Percentiles rank a stretch among this genome's conserved stretches.
Evolutionary conservation across 1,284 basidiomycete genomes (phyloP).

Genomic region (Cryptococcus sp.): DNA sequence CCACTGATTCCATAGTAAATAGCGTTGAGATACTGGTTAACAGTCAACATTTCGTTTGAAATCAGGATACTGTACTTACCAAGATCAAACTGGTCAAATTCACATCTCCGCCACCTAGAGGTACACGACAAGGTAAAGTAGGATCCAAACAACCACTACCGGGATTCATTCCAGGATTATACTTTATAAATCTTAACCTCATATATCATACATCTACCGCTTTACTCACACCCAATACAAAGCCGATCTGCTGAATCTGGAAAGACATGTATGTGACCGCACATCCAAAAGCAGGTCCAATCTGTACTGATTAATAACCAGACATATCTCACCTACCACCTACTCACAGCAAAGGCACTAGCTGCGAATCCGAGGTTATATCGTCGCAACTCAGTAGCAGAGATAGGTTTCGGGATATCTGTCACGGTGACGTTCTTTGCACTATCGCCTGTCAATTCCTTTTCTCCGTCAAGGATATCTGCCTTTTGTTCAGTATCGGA

Average conservation of each 20-base stretch:
- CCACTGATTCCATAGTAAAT: slow-evolving; percentile 6
- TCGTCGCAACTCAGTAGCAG: too few relatives aligned
- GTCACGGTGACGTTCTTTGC: too few relatives aligned
- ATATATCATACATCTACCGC: neutral
- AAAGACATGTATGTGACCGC: slow-evolving; percentile 4
- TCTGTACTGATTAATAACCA: neutral
- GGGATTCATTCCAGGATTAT: slow-evolving; percentile 3
- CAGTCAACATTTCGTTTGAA: neutral
- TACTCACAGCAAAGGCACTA: too few relatives aligned
- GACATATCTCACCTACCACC: too few relatives aligned
- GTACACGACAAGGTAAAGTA: slow-evolving; percentile 1
- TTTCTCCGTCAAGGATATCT: too few relatives aligned
- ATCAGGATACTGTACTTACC: neutral
- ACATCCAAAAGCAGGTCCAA: slow-evolving; percentile 5
- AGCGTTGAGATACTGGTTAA: slow-evolving; percentile 5
- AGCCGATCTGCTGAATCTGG: slow-evolving; percentile 6
- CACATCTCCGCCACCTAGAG: slow-evolving; percentile 1
- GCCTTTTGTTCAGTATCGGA: too few relatives aligned
- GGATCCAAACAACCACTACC: neutral
- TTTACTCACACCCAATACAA: slow-evolving; percentile 1
- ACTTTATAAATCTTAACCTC: neutral
- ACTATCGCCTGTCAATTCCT: too few relatives aligned
- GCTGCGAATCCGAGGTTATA: too few relatives aligned
- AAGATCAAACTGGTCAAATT: slow-evolving; percentile 8
- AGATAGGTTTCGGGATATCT: too few relatives aligned